Percentiles rank a stretch among this genome's conserved stretches.
These are phyloP conservation scores for Aspergillus cejpii DNA, from an alignment of 2,329 filamentous ascomycete genomes.

Conservation along the genomic window DNA sequence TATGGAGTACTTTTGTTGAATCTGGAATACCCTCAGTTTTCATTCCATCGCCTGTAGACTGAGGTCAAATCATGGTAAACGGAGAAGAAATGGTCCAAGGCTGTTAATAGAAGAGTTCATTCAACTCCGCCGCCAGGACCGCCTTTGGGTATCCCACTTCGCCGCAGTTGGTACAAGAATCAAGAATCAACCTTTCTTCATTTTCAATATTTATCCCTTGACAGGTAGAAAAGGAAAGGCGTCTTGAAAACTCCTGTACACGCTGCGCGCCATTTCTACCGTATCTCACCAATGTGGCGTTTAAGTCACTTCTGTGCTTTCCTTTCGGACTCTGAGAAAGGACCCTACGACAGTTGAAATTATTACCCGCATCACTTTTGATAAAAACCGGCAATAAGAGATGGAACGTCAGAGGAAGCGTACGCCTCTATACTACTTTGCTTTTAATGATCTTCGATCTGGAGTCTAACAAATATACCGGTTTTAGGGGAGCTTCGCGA, in stretches of 20 bases:
- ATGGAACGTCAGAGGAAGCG: conserved; percentile 49
- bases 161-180: conserved; percentile 3
- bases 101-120: not conserved
- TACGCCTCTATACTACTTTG: conserved; percentile 22
- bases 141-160: conserved; percentile 14
- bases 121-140: conserved; percentile 3
- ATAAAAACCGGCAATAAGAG: conserved; percentile 19
- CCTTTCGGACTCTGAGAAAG: conserved; percentile 33
- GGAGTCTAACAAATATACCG: conserved; percentile 3
- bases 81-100: too few relatives aligned
- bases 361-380: conserved; percentile 12
- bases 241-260: conserved; percentile 6
- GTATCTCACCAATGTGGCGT: conserved; percentile 34
- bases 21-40: too few relatives aligned
- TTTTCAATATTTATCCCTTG: conserved; percentile 3
- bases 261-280: conserved; percentile 11
- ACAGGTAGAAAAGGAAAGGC: conserved; percentile 8
- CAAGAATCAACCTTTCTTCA: not conserved
- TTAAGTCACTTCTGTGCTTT: conserved; percentile 31
- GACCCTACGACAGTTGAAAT: conserved; percentile 31
- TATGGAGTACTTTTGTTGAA: not conserved
- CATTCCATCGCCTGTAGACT: too few relatives aligned
- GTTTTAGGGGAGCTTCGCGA: conserved; percentile 74
- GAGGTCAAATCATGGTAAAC: too few relatives aligned
- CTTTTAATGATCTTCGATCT: not conserved